Base-by-base conservation (phyloP, 2,329 filamentous ascomycete genomes). In the Xenoacremonium recifei region DNA sequence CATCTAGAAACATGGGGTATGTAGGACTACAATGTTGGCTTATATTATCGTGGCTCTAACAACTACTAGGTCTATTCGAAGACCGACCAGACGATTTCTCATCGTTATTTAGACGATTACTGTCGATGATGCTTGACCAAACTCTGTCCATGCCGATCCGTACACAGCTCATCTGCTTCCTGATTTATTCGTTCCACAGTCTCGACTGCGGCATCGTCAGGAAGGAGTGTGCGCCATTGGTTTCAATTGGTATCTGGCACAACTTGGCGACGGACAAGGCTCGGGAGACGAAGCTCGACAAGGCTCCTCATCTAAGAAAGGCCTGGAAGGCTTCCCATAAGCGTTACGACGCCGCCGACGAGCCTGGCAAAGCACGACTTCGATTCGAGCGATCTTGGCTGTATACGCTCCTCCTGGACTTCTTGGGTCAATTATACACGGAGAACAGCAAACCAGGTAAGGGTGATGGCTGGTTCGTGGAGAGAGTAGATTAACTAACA, bases 211-310 rank as follows among this genome's bases (percentile, higher is more conserved):
- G 80, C 27, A 79, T 95, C 42, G 87, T 99, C 37, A 84, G 93
- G 49, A 97, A 96, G 65, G 93, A 99, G 72, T 97, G 93, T 66
- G 93, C 92, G 6, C 89, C 95, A 2, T 72, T 99, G 38, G 92
- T 99, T 16, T 93, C 90, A 11, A 96, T 99, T 55, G 85, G 88
- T 1, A 89, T 93, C 56, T 99, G 93, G 93, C 89, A 97, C 59
- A 95, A 96, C 60, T 70, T 99, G 27, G 87, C 88, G 21, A 87
- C 79, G 42, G 89, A 95, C 23, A 76, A 78, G 44, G 79, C 83
- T 49, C 80, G 89, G 52, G 88, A 95, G 40, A 71, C 72, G 23
- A 80, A 83, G 41, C 75, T 99, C 21, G 82, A 88, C 32, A 83
- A 87, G 53, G 79, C 80, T 35, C 68, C 80, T n/a, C 84, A 88